These are phyloP conservation scores for Allomyces macrogynus DNA, from an alignment of 192 early-diverging fungal genomes.

Conservation along the genomic window DNA sequence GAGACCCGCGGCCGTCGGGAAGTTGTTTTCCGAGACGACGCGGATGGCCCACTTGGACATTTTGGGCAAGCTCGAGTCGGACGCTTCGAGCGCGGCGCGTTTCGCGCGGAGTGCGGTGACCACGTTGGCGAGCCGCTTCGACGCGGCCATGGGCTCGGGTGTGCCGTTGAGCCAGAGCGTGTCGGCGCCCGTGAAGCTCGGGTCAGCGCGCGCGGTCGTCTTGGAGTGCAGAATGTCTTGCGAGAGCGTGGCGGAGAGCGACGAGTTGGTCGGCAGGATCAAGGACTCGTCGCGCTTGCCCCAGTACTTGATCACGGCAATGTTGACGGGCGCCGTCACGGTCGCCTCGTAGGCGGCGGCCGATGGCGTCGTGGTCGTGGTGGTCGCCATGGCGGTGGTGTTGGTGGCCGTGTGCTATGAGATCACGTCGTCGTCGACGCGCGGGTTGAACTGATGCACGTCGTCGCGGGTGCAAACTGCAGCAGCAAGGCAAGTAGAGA, in stretches of 20 bases:
- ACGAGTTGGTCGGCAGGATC: slow-evolving; percentile 93
- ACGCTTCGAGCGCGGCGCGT: slow-evolving; percentile 43
- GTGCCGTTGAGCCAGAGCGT: slow-evolving; percentile 85
- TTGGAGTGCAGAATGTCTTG: slow-evolving; percentile 91
- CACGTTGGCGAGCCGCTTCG: slow-evolving; percentile 67
- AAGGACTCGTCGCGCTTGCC: slow-evolving; percentile 81
- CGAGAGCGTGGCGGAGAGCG: slow-evolving; percentile 85
- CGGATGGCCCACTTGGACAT: slow-evolving; percentile 51
- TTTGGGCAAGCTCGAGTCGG: slow-evolving; percentile 1
- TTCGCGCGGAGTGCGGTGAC: slow-evolving; percentile 52
- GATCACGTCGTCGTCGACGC: too few relatives aligned
- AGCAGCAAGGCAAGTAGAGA: too few relatives aligned
- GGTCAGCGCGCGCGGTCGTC: slow-evolving; percentile 61
- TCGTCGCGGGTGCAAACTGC: too few relatives aligned
- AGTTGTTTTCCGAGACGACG: slow-evolving; percentile 96
- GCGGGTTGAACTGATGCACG: too few relatives aligned
- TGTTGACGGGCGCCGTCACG: slow-evolving; percentile 92
- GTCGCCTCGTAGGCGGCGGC: slow-evolving; percentile 27
- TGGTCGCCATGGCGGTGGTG: neutral
- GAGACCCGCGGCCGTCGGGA: slow-evolving; percentile 95
- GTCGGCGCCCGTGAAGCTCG: slow-evolving; percentile 34
- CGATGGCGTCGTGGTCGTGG: neutral
- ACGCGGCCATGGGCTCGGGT: slow-evolving; percentile 58
- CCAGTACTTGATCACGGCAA: slow-evolving; percentile 99
- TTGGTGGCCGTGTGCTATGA: neutral